Evolutionary conservation across 2,329 filamentous ascomycete genomes (phyloP), one percentile per base, ranked within the genome.

Genomic region (Chaetothyriales sp.): DNA sequence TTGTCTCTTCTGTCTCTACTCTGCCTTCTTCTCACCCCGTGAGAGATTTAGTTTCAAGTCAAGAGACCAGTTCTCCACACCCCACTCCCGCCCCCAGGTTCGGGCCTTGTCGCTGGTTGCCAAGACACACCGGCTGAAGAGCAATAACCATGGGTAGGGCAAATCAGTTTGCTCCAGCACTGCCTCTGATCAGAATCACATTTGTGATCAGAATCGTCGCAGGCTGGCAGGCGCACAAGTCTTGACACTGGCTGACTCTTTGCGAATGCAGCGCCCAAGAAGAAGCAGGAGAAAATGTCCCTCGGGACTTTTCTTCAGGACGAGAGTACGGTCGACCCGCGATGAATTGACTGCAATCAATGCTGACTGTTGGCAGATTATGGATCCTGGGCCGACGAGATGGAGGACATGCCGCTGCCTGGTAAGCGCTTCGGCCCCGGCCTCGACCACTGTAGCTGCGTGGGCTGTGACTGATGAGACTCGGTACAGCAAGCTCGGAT

Each of bases 311-410:
- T 98, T 79, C 79, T 98, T 76, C 78, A 78, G 67, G 87, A 95
- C 70, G 79, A 87, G 71, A 83, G 90, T 95, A 78, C 71, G 86
- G 76, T 49, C 48, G 53, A 53, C 55, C 56, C 15, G 22, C 22
- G 18, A 10, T 8, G 15, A 28, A 20, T 22, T 20, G 43, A 57
- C 55, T 62, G 26, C 39, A 45, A 39, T 18, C 20, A 19, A 44
- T 12, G 57, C 66, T 66, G 54, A 64, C 55, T 18, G 56, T 57
- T 50, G 56, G 48, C 64, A 84, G 81, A 78, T 63, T 76, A 83
- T 65, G 88, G 90, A 66, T 96, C 92, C 61, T 98, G 92, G 92
- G 92, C 92, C 63, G 93, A 98, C 73, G 92, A 98, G 68, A 95
- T 98, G 73, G 92, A 98, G 71, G 88, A 95, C 64, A 74, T 76